These are phyloP conservation scores for Plantago major DNA, from an alignment of 257 asterid genomes.

Conservation along the genomic window DNA sequence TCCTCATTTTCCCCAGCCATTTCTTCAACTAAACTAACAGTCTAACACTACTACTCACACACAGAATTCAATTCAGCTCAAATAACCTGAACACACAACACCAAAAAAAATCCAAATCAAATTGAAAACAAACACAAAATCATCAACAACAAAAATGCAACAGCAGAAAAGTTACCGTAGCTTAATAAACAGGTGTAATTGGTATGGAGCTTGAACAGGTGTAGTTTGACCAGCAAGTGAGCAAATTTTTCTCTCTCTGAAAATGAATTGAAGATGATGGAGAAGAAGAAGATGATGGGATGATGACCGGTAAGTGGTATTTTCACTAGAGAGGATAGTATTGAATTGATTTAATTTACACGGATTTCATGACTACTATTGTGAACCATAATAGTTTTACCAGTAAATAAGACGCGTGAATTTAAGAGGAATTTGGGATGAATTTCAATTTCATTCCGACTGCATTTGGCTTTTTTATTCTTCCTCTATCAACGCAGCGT, in stretches of 20 bases:
- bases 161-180: neutral
- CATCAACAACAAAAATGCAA: neutral
- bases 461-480: constrained; percentile 32
- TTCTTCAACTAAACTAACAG: constrained; percentile 17
- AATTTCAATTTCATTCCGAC: constrained; percentile 91
- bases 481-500: constrained; percentile 71
- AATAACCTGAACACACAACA: constrained; percentile 22
- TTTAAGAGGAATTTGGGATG: constrained; percentile 32
- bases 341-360: neutral
- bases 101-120: constrained; percentile 14
- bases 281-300: neutral
- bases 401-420: constrained; percentile 46
- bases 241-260: constrained; percentile 4
- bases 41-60: neutral
- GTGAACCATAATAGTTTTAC: constrained; percentile 22
- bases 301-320: constrained; percentile 11
- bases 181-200: neutral
- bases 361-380: constrained; percentile 16
- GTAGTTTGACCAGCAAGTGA: neutral
- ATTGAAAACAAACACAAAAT: constrained; percentile 8
- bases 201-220: neutral
- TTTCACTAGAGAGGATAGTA: neutral
- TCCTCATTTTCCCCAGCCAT: constrained; percentile 71
- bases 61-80: constrained; percentile 19
- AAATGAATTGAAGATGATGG: neutral